Evolutionary conservation across 1,139 yeast species (phyloP).

Genomic region (Debaryomyces sp.): DNA sequence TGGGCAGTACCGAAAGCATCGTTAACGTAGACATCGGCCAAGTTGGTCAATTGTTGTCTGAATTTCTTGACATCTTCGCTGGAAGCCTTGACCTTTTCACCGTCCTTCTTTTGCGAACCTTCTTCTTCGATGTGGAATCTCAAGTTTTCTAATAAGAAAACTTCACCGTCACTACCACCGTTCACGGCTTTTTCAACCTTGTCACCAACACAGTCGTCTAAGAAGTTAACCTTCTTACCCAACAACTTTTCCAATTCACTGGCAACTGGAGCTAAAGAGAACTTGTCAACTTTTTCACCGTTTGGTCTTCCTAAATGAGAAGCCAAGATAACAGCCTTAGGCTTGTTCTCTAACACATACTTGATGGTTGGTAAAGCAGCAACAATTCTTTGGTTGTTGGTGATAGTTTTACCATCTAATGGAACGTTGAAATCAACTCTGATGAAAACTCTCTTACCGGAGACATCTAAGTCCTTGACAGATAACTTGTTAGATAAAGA

Average conservation of each 20-base stretch:
- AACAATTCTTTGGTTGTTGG: constrained; percentile 98
- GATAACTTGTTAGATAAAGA: constrained; percentile 90
- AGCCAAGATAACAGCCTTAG: constrained; percentile 87
- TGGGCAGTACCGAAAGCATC: constrained; percentile 99
- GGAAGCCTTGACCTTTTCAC: constrained; percentile 88
- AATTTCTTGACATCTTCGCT: constrained; percentile 78
- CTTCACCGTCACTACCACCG: constrained; percentile 67
- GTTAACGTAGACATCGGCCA: constrained; percentile 94
- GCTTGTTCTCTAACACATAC: constrained; percentile 86
- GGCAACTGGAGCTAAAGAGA: constrained; percentile 90
- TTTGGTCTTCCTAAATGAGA: constrained; percentile 98
- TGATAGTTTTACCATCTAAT: constrained; percentile 90
- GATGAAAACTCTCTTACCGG: constrained; percentile 91
- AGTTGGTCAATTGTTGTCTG: constrained; percentile 82
- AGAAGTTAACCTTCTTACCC: constrained; percentile 69
- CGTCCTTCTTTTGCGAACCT: constrained; percentile 81
- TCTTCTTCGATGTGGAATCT: constrained; percentile 98
- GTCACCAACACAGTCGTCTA: constrained; percentile 84
- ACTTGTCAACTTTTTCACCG: constrained; percentile 81
- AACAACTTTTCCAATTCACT: constrained; percentile 78
- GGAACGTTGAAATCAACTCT: constrained; percentile 98
- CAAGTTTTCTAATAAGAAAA: constrained; percentile 88
- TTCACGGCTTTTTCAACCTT: constrained; percentile 81
- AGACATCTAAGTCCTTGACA: constrained; percentile 83
- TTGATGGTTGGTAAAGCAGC: constrained; percentile 97